Percentiles rank a stretch among this genome's conserved stretches.
Evolutionary conservation across 306 rosid species (phyloP).

Genomic region (Gillenia trifoliata): DNA sequence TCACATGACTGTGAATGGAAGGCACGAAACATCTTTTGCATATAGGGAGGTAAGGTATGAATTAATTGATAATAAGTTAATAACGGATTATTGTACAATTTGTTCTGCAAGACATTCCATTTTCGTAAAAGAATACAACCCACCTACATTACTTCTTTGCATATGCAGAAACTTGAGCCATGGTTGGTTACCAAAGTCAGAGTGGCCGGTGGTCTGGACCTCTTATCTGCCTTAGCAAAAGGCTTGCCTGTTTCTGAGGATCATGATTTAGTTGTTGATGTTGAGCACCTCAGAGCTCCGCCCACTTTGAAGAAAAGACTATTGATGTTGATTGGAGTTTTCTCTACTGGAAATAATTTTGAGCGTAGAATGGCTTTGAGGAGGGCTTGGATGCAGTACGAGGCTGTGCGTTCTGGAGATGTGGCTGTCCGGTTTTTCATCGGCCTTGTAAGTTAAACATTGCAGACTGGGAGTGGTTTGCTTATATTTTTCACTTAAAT

Average conservation of each 20-base stretch:
- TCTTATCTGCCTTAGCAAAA: constrained; percentile 80
- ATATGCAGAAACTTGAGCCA: constrained; percentile 86
- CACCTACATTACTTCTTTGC: constrained; percentile 21
- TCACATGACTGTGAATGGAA: constrained; percentile 88
- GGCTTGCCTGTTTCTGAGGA: constrained; percentile 90
- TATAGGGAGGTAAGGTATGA: constrained; percentile 89
- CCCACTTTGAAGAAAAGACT: constrained; percentile 51
- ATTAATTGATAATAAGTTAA: constrained; percentile 14
- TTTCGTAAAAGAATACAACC: constrained; percentile 18
- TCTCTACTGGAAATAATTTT: constrained; percentile 90
- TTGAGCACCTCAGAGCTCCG: constrained; percentile 75
- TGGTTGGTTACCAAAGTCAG: constrained; percentile 69
- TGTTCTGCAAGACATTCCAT: not conserved
- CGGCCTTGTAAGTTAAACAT: constrained; percentile 76
- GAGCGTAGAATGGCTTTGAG: constrained; percentile 90
- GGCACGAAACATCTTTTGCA: constrained; percentile 92
- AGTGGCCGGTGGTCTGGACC: constrained; percentile 56
- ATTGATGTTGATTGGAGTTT: constrained; percentile 72
- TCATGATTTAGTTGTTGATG: constrained; percentile 51
- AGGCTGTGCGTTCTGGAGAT: constrained; percentile 70
- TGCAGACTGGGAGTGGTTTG: not conserved
- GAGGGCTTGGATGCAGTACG: constrained; percentile 95
- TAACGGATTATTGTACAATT: constrained; percentile 1
- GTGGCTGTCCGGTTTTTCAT: constrained; percentile 90
- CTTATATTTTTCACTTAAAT: not conserved